A percentile compares a stretch with the other conserved stretches of the same genome.
These are phyloP conservation scores for Neonectria magnoliae DNA, from an alignment of 2,329 filamentous ascomycete genomes.

Conservation along the genomic window DNA sequence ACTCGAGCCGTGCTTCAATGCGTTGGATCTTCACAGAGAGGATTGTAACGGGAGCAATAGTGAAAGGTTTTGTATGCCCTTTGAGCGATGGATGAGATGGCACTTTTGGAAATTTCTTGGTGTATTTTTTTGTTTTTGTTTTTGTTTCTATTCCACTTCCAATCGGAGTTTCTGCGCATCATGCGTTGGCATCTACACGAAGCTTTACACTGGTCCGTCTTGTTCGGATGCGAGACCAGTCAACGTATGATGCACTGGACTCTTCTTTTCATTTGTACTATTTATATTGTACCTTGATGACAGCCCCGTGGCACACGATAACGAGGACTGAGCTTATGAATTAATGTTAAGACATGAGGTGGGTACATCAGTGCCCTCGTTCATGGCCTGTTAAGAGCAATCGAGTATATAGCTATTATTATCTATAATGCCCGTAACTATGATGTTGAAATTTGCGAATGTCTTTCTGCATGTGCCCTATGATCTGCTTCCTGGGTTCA, in stretches of 20 bases:
- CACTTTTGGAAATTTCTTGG: background rate
- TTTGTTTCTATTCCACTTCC: background rate
- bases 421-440: background rate
- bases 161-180: slow-evolving; percentile 2
- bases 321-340: slow-evolving; percentile 7
- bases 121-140: slow-evolving; percentile 1
- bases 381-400: slow-evolving; percentile 7
- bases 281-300: slow-evolving; percentile 4
- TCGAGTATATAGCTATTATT: slow-evolving; percentile 8
- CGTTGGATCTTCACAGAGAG: background rate
- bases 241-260: background rate
- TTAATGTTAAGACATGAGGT: slow-evolving; percentile 12
- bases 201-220: background rate
- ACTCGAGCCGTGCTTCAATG: background rate
- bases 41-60: slow-evolving; percentile 5
- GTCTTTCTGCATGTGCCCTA: background rate
- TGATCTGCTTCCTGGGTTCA: background rate
- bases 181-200: background rate
- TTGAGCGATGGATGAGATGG: slow-evolving; percentile 6
- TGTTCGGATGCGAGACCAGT: background rate
- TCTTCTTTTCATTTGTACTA: slow-evolving; percentile 7
- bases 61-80: slow-evolving; percentile 13
- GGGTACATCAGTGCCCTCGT: background rate
- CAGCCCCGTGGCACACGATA: slow-evolving; percentile 11
- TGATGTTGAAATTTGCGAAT: background rate